Evolutionary conservation across 2,329 filamentous ascomycete genomes (phyloP).

Genomic region (Didymella glomerata): DNA sequence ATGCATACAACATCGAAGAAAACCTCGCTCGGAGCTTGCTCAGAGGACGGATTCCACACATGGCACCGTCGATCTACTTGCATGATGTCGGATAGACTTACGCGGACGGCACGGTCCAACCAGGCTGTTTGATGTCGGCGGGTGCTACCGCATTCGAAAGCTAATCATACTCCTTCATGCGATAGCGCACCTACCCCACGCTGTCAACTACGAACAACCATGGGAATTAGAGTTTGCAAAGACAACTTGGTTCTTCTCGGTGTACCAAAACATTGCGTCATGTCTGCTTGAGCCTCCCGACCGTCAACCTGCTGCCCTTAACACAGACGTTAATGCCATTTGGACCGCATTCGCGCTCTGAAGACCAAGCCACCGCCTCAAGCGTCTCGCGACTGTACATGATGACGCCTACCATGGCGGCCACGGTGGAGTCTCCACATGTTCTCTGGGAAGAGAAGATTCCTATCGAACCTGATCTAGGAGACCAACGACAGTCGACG

Average conservation of each 20-base stretch:
- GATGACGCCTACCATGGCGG: conserved; percentile 4
- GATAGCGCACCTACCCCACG: conserved; percentile 2
- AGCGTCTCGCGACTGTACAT: neutral
- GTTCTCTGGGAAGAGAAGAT: conserved; percentile 25
- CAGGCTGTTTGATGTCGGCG: conserved; percentile 1
- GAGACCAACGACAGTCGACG: conserved; percentile 31
- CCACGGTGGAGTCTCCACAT: neutral
- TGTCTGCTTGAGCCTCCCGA: neutral
- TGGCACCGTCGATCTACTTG: neutral
- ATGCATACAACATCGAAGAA: neutral
- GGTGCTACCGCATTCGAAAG: conserved; percentile 8
- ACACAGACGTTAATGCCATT: conserved; percentile 1
- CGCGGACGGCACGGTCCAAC: neutral
- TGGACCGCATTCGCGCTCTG: neutral
- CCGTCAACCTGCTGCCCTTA: neutral
- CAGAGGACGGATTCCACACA: neutral
- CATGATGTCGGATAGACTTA: neutral
- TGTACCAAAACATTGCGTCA: conserved; percentile 13
- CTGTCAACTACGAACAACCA: neutral
- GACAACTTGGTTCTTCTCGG: neutral
- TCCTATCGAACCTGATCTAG: conserved; percentile 32
- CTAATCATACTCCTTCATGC: conserved; percentile 1
- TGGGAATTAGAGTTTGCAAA: conserved; percentile 1
- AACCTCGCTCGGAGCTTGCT: neutral
- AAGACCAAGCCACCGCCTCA: neutral